A percentile compares a stretch with the other conserved stretches of the same genome.
Conservation (phyloP, 176 grass and related monocot species). For the Ananas comosus region DNA sequence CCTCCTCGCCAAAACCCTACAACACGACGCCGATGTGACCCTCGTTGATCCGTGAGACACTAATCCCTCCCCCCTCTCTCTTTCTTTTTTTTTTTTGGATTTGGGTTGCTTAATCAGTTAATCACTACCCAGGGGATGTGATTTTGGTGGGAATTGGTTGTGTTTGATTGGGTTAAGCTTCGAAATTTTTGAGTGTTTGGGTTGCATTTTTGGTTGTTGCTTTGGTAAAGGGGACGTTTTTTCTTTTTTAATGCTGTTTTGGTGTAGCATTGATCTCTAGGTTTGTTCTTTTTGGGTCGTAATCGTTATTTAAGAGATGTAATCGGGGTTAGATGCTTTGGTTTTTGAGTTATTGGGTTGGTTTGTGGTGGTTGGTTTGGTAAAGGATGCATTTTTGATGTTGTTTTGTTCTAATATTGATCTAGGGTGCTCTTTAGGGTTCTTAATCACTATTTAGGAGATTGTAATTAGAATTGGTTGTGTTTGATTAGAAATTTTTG, state of each 20-base stretch:
- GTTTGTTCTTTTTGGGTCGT: no score
- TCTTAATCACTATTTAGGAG: background rate
- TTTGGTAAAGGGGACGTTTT: background rate
- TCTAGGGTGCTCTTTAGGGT: background rate
- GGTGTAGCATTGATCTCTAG: no score
- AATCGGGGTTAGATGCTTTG: no score
- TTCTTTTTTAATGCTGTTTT: no score
- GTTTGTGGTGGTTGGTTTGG: background rate
- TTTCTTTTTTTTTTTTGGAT: background rate
- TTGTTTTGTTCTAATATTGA: background rate
- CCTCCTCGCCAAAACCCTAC: slow-evolving; percentile 55
- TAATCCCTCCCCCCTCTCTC: background rate
- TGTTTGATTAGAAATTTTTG: no score
- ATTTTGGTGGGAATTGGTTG: background rate
- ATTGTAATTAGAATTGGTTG: background rate
- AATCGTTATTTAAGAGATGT: no score
- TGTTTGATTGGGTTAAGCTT: no score
- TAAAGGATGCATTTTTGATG: background rate
- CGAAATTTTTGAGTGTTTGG: no score
- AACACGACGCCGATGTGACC: slow-evolving; percentile 50
- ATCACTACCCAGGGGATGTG: background rate
- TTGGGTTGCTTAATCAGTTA: background rate
- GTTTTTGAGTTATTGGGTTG: no score
- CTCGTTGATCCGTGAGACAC: slow-evolving; percentile 60
- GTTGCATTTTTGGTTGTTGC: background rate